These are phyloP conservation scores for Aureobasidium sp. DNA, from an alignment of 2,329 filamentous ascomycete genomes.

Conservation along the genomic window DNA sequence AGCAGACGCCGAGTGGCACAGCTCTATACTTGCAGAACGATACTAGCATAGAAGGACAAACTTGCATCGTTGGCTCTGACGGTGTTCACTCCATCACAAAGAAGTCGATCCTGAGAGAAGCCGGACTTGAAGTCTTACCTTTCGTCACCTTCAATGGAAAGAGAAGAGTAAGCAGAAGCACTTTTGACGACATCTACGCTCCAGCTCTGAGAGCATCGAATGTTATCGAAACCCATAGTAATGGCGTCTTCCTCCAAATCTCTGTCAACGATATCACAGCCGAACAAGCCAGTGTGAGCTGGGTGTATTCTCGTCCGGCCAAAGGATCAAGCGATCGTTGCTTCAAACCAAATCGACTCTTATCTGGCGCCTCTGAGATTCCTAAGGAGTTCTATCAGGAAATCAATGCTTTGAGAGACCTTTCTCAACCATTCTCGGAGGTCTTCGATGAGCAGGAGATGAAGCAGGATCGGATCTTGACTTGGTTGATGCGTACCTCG, in stretches of 20 bases:
- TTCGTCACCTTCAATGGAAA: constrained; percentile 31
- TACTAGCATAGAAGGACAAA: constrained; percentile 9
- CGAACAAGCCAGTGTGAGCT: constrained; percentile 29
- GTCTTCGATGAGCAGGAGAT: constrained; percentile 28
- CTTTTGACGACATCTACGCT: constrained; percentile 18
- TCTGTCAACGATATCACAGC: constrained; percentile 25
- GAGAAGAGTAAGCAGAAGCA: constrained; percentile 18
- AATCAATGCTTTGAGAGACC: constrained; percentile 20
- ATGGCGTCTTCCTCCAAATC: constrained; percentile 25
- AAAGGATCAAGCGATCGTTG: constrained; percentile 24
- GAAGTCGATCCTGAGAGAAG: constrained; percentile 21
- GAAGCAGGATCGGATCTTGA: constrained; percentile 28
- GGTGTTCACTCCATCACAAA: constrained; percentile 32
- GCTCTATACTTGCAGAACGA: constrained; percentile 15
- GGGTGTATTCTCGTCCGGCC: constrained; percentile 32
- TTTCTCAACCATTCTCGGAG: constrained; percentile 26
- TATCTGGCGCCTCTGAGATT: constrained; percentile 26
- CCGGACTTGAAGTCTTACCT: constrained; percentile 27
- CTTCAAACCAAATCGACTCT: constrained; percentile 28
- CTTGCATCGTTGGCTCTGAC: constrained; percentile 30
- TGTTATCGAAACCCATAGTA: constrained; percentile 22
- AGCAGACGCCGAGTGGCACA: constrained; percentile 1
- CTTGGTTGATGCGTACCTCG: constrained; percentile 35
- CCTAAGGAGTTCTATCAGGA: constrained; percentile 31
- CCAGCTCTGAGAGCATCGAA: constrained; percentile 18